These are phyloP conservation scores for Exserohilum rostratum DNA, from an alignment of 2,329 filamentous ascomycete species.

Conservation along the genomic window DNA sequence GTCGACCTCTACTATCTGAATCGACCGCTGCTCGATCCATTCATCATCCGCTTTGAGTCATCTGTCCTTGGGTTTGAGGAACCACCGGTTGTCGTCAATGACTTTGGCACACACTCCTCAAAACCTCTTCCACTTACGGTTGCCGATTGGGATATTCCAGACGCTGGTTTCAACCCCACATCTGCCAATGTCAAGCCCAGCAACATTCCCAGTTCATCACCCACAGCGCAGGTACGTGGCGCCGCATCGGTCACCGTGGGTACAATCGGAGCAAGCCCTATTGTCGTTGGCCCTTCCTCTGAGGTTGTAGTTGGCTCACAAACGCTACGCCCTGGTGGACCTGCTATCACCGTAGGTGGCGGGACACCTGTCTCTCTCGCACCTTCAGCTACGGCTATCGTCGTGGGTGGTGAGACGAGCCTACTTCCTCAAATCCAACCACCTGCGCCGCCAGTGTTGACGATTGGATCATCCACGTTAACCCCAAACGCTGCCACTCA, in stretches of 20 bases:
- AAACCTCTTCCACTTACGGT: constrained; percentile 16
- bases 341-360: constrained; percentile 45
- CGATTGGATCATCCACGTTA: constrained; percentile 48
- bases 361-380: constrained; percentile 37
- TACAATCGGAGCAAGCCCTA: constrained; percentile 33
- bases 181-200: constrained; percentile 4
- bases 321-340: constrained; percentile 44
- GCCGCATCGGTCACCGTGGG: constrained; percentile 26
- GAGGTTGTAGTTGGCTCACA: constrained; percentile 43
- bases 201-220: constrained; percentile 1
- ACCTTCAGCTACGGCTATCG: constrained; percentile 36
- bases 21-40: constrained; percentile 19
- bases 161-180: constrained; percentile 6
- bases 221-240: constrained; percentile 11
- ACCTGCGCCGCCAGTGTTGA: constrained; percentile 45
- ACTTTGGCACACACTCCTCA: constrained; percentile 11
- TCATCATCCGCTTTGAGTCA: constrained; percentile 40
- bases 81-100: constrained; percentile 15
- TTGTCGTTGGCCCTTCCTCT: constrained; percentile 42
- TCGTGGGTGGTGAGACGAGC: constrained; percentile 37
- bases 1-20: constrained; percentile 48
- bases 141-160: constrained; percentile 21
- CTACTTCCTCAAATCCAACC: constrained; percentile 23
- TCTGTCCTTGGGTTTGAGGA: constrained; percentile 35
- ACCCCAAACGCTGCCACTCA: constrained; percentile 56